Evolutionary conservation across 139 green algal species (phyloP).

Genomic region (Trebouxia sp.): DNA sequence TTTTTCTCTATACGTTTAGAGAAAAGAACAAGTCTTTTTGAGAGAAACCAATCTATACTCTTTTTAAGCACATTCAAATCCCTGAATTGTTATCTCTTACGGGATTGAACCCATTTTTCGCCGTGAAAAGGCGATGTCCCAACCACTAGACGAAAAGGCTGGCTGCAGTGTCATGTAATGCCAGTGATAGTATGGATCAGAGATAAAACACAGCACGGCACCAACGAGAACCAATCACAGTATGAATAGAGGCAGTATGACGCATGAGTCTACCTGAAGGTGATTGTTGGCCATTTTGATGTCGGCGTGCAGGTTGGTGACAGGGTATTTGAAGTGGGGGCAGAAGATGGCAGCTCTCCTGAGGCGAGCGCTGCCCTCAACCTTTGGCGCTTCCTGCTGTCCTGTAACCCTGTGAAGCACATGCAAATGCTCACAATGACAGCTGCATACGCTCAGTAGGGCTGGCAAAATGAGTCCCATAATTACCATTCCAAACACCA

Average conservation of each 20-base stretch:
- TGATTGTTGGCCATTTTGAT: slow-evolving; percentile 51
- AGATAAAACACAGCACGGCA: background rate
- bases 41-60: too few species aligned
- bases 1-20: too few species aligned
- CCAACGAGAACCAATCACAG: background rate
- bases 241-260: background rate
- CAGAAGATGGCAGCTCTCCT: slow-evolving; percentile 53
- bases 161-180: too few species aligned
- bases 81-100: slow-evolving; percentile 41
- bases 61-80: too few species aligned
- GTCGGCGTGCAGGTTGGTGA: slow-evolving; percentile 55
- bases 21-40: too few species aligned
- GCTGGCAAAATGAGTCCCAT: too few species aligned
- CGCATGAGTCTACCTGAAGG: slow-evolving; percentile 35
- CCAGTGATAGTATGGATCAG: background rate
- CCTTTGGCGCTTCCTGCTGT: slow-evolving; percentile 37
- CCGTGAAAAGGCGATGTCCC: slow-evolving; percentile 41
- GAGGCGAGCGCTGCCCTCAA: slow-evolving; percentile 51
- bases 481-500: too few species aligned
- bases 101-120: slow-evolving; percentile 41
- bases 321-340: slow-evolving; percentile 57
- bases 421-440: too few species aligned
- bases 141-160: slow-evolving; percentile 30
- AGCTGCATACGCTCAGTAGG: too few species aligned
- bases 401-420: slow-evolving; percentile 37